Evolutionary conservation across 352 stramenopile species (phyloP), one percentile per base, ranked within the genome.

Genomic region (Globisporangium solare): DNA sequence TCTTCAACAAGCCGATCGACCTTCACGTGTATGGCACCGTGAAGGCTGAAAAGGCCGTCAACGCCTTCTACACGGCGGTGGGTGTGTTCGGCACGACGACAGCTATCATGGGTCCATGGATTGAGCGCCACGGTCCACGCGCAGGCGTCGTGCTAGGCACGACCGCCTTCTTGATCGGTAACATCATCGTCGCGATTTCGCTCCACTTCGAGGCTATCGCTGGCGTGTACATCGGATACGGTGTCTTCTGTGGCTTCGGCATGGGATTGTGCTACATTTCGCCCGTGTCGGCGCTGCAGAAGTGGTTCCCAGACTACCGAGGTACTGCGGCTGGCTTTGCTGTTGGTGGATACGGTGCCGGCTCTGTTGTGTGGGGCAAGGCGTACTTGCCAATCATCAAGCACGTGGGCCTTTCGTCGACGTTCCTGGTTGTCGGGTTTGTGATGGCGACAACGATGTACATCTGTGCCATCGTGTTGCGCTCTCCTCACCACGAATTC

Each of bases 271-370:
- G 77, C 74, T 89, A 89, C 67, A 86, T 91, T 53, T 88, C 78
- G 4, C 80, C 80, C 2, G 80, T 91, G 11, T 86, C 74, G n/a
- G 68, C 78, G 15, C 61, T 91, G 6, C 79, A 89, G 60, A 87
- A 89, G 47, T 91, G 80, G 80, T 91, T 91, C 62, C 80, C 80
- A 10, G 80, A 91, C 60, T 83, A 87, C 55, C 76, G 80, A 17
- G 80, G 80, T 17, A 79, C 73, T 12, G 80, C 80, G 18, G 80
- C 80, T 8, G 80, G 80, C 14, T 89, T 91, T 45, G 80, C 80
- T 10, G 74, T 89, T 3, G 76, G 68, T 10, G 76, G 78, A 12
- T 87, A 83, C 53, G 80, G 80, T 45, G 75, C 73, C 6, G 80
- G 80, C 0, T 77, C 80, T 0, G 70, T 89, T 5, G 68, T 91